Conservation (phyloP, 345 rosid species). For the Heritiera littoralis region DNA sequence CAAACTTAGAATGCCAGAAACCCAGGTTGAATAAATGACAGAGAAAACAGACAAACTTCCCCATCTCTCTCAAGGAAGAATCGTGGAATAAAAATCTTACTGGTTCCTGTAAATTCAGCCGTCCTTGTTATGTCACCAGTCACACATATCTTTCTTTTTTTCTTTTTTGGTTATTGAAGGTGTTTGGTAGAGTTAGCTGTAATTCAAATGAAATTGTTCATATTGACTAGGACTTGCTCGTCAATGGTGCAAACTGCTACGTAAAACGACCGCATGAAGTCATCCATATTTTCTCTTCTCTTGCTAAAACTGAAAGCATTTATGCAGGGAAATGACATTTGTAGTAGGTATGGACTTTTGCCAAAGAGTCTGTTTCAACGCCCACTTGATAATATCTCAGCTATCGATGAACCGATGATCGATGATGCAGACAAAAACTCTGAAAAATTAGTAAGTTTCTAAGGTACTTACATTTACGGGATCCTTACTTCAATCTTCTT, state of each 20-base stretch:
- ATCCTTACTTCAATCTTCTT: too few relatives aligned
- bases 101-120: neutral
- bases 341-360: constrained; percentile 19
- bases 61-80: neutral
- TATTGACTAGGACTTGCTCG: neutral
- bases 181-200: constrained; percentile 20
- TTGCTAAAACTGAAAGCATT: neutral
- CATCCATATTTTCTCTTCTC: neutral
- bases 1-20: too few relatives aligned
- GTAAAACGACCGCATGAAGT: neutral
- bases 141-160: neutral
- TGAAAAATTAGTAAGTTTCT: too few relatives aligned
- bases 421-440: too few relatives aligned
- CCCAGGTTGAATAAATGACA: neutral
- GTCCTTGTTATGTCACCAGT: constrained; percentile 6
- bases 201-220: neutral
- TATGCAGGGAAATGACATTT: neutral
- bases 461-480: too few relatives aligned
- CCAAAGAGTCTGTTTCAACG: neutral
- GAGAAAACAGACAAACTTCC: too few relatives aligned
- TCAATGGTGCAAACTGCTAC: neutral
- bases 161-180: neutral
- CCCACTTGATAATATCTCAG: neutral
- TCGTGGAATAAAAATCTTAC: neutral
- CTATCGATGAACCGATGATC: neutral